A percentile compares a stretch with the other conserved stretches of the same genome.
Evolutionary conservation across 768 basidiomycete genomes (phyloP).

Genomic region (Boletus edulis): DNA sequence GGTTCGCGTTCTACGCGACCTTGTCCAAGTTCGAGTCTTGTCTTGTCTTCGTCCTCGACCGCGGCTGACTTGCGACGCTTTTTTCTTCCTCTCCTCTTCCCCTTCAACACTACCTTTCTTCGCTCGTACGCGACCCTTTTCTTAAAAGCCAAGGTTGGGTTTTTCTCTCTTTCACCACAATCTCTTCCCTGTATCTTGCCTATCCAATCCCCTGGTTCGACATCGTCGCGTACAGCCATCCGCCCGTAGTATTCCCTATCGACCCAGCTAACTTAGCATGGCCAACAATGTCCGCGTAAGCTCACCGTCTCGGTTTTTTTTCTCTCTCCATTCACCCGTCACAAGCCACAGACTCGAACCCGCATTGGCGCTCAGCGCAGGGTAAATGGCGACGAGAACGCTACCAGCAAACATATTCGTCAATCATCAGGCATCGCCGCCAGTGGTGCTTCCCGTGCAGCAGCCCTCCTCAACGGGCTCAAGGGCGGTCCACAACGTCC

Average conservation of each 20-base stretch:
- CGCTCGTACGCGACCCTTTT: constrained; percentile 21
- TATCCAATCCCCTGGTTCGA: constrained; percentile 4
- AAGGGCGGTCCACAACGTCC: constrained; percentile 66
- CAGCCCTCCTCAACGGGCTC: constrained; percentile 36
- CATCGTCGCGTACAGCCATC: constrained; percentile 10
- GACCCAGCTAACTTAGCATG: constrained; percentile 38
- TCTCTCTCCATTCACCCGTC: constrained; percentile 2
- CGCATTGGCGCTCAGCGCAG: constrained; percentile 64
- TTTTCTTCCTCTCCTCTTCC: constrained; percentile 19
- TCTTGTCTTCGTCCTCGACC: constrained; percentile 26
- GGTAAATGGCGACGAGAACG: constrained; percentile 76
- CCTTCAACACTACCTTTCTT: neutral
- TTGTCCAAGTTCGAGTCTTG: constrained; percentile 19
- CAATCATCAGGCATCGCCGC: constrained; percentile 51
- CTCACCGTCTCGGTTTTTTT: constrained; percentile 1
- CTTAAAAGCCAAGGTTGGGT: constrained; percentile 24
- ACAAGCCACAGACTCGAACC: constrained; percentile 63
- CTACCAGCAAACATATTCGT: constrained; percentile 62
- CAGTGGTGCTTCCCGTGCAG: constrained; percentile 49
- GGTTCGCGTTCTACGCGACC: constrained; percentile 38
- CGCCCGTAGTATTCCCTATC: constrained; percentile 23
- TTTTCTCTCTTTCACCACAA: constrained; percentile 35
- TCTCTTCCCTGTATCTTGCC: constrained; percentile 23
- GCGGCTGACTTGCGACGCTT: constrained; percentile 33
- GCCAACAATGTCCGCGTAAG: constrained; percentile 62